These are phyloP conservation scores for Kingdonia uniflora DNA, from an alignment of 164 flowering plant species.

Conservation along the genomic window DNA sequence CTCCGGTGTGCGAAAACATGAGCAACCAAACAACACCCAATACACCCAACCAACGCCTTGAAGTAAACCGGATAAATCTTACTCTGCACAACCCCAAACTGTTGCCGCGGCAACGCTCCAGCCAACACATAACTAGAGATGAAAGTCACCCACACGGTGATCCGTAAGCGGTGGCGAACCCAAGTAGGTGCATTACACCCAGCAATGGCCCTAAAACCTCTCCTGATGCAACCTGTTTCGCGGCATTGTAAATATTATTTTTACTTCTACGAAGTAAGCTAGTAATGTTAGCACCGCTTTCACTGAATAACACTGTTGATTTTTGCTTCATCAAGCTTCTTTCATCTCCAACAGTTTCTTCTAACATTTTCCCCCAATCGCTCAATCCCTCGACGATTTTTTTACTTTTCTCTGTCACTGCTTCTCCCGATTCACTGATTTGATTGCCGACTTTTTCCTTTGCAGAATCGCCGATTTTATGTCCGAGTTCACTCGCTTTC, in stretches of 20 bases:
- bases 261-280: background rate
- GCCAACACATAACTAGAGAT: slow-evolving; percentile 51
- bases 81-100: slow-evolving; percentile 72
- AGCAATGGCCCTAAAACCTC: background rate
- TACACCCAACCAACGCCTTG: slow-evolving; percentile 28
- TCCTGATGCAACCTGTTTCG: background rate
- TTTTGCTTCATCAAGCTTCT: background rate
- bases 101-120: slow-evolving; percentile 43
- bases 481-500: background rate
- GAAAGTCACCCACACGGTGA: slow-evolving; percentile 64
- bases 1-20: slow-evolving; percentile 15
- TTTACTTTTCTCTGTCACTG: background rate
- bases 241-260: background rate
- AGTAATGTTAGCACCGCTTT: background rate
- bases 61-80: slow-evolving; percentile 76
- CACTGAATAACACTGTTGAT: background rate
- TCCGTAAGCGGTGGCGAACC: slow-evolving; percentile 47
- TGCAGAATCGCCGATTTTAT: no score
- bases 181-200: slow-evolving; percentile 15
- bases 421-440: background rate
- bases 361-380: background rate
- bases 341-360: background rate
- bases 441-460: no score
- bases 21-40: slow-evolving; percentile 35
- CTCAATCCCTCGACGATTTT: background rate